Conservation (phyloP, 169 alveolate species). For the Cryptosporidium ryanae region DNA sequence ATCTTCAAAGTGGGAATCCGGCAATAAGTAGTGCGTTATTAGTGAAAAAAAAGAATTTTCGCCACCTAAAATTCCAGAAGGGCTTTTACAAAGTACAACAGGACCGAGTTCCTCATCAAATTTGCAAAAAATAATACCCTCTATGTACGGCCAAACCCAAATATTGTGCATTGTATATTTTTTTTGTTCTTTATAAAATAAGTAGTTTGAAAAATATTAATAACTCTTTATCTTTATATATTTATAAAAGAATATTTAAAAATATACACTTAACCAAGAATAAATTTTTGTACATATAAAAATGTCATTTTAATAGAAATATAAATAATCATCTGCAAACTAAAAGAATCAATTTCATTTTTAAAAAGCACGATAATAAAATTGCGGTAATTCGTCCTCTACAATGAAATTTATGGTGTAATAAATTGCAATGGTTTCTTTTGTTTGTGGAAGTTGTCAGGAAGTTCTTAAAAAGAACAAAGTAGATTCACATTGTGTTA, state of each 20-base stretch:
- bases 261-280: not conserved
- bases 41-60: constrained; percentile 39
- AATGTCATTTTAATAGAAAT: no score
- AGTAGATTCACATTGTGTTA: constrained; percentile 80
- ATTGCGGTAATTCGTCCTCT: not conserved
- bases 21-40: constrained; percentile 39
- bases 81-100: constrained; percentile 52
- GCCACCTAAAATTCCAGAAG: constrained; percentile 43
- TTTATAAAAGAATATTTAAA: not conserved
- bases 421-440: constrained; percentile 79
- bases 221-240: no score
- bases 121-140: constrained; percentile 70
- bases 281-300: not conserved
- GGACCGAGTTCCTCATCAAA: constrained; percentile 74
- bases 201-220: not conserved
- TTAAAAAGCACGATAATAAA: not conserved
- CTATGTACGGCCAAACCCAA: constrained; percentile 63
- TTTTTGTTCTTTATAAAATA: not conserved
- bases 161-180: not conserved
- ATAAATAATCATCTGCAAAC: not conserved
- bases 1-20: constrained; percentile 54
- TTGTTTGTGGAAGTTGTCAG: constrained; percentile 81
- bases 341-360: not conserved
- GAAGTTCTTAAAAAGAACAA: constrained; percentile 82
- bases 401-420: not conserved